These are phyloP conservation scores for Pezicula carpinea DNA, from an alignment of 2,329 filamentous ascomycete species.

Conservation along the genomic window DNA sequence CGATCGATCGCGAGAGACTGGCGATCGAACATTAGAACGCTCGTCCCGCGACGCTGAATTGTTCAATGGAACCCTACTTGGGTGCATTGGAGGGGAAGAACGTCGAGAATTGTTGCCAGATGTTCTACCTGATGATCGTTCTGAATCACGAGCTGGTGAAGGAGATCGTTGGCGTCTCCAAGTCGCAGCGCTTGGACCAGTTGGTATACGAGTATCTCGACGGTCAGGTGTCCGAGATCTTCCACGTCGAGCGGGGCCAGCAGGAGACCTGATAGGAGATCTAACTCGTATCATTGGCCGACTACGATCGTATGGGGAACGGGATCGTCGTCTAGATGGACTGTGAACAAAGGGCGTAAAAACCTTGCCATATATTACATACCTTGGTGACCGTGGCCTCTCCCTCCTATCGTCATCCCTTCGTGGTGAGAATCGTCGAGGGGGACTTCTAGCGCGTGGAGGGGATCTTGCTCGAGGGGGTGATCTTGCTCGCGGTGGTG, in stretches of 20 bases:
- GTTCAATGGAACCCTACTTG: constrained; percentile 43
- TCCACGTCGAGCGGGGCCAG: constrained; percentile 29
- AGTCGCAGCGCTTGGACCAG: constrained; percentile 38
- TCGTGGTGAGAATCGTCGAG: constrained; percentile 29
- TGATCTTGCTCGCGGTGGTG: constrained; percentile 9
- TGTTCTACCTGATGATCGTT: constrained; percentile 45
- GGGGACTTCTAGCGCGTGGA: constrained; percentile 24
- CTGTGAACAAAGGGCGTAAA: constrained; percentile 3
- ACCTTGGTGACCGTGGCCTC: constrained; percentile 31
- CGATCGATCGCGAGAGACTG: constrained; percentile 21
- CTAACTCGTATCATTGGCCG: constrained; percentile 22
- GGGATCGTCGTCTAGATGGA: constrained; percentile 25
- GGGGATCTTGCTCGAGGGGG: constrained; percentile 30
- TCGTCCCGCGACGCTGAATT: constrained; percentile 28
- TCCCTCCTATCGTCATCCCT: constrained; percentile 31
- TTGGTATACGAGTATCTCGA: constrained; percentile 38
- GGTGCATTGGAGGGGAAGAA: constrained; percentile 55
- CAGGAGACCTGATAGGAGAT: constrained; percentile 29
- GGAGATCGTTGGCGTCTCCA: constrained; percentile 50
- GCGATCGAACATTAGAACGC: constrained; percentile 20
- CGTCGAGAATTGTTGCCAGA: constrained; percentile 56
- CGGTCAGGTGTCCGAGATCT: constrained; percentile 50
- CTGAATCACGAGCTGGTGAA: constrained; percentile 41
- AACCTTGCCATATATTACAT: background rate
- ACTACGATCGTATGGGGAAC: constrained; percentile 29